Base-by-base conservation (phyloP, 306 rosid species). In the Acacia confusa region DNA sequence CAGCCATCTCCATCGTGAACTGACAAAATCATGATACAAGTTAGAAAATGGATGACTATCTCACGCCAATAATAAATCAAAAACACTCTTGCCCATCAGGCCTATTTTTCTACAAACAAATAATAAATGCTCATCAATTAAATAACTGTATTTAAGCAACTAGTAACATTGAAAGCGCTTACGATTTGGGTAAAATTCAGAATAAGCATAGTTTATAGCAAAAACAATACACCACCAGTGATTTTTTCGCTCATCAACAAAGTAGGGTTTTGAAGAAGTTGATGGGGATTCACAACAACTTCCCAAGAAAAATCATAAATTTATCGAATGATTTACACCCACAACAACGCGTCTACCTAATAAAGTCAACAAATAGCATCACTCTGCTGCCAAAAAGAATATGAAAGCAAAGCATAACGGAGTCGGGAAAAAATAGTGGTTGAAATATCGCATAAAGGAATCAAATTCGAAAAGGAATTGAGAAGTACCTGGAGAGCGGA, bases 1-100 rank as follows among this genome's bases (percentile, higher is more conserved):
- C 87, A 34, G 94, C 88, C 91, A 92, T 91, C 90, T 95, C 99
- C 99, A 95, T 95, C 24, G 90, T 91, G 83, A 93, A 95, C 99
- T 95, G 97, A 48, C 19, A 76, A 52, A 53, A 82, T 78, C 79
- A 81, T 47, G 30, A 78, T 60, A 27, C 22, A 14, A 41, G 78
- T 66, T 53, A 89, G 74, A 79, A 71, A 77, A 82, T 50, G 55
- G 79, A 38, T 50, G 74, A 64, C 30, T 52, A 38, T 41, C 77
- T 52, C 74, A 19, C 20, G 71, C 25, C 68, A 79, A 70, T 43
- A 75, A 70, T 44, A 40, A 75, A 52, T 72, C 78, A 77, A 36
- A 7, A 36, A 75, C 14, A 55, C 45, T 14, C 80, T 78, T 74
- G 74, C 43, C 43, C 34, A 40, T 70, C 50, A 32, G 6, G 69